Evolutionary conservation across 208 protist species (phyloP).

Genomic region (Herpetomonas samuelpessoai): DNA sequence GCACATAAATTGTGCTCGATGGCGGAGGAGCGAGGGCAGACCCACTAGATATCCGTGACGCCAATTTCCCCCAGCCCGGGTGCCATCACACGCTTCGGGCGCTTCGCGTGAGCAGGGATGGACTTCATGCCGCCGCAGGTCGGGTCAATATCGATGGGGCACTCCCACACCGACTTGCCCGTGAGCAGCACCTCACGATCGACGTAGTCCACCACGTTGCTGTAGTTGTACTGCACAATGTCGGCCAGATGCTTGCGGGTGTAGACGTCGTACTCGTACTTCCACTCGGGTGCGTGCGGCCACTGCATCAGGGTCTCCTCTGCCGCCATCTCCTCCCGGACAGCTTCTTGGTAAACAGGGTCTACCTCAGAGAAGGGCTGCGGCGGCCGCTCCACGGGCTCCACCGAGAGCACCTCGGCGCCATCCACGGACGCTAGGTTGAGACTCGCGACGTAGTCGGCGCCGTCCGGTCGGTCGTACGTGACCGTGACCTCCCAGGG

Average conservation of each 20-base stretch:
- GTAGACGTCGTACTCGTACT: conserved; percentile 80
- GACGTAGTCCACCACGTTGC: conserved; percentile 91
- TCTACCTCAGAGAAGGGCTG: conserved; percentile 62
- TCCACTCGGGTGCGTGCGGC: conserved; percentile 87
- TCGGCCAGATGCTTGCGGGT: conserved; percentile 66
- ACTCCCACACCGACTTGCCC: conserved; percentile 87
- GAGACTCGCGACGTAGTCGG: conserved; percentile 67
- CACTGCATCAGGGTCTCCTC: conserved; percentile 86
- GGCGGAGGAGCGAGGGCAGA: too few species aligned
- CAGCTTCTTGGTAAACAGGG: conserved; percentile 73
- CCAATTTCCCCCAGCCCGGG: conserved; percentile 51
- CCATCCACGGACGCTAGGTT: conserved; percentile 64
- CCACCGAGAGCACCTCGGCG: conserved; percentile 46
- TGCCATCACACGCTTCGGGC: conserved; percentile 72
- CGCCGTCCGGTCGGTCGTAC: conserved; percentile 72
- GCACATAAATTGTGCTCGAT: too few species aligned
- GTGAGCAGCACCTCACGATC: conserved; percentile 90
- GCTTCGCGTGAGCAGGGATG: conserved; percentile 78
- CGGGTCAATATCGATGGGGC: conserved; percentile 83
- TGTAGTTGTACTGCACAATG: conserved; percentile 90
- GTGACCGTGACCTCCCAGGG: conserved; percentile 81
- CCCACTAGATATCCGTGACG: conserved; percentile 81
- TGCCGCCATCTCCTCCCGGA: conserved; percentile 60
- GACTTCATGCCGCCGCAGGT: conserved; percentile 80
- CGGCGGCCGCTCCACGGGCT: conserved; percentile 25